Percentiles rank a stretch among this genome's conserved stretches.
These are phyloP conservation scores for Ogataea dorogensis DNA, from an alignment of 805 yeast genomes.

Conservation along the genomic window DNA sequence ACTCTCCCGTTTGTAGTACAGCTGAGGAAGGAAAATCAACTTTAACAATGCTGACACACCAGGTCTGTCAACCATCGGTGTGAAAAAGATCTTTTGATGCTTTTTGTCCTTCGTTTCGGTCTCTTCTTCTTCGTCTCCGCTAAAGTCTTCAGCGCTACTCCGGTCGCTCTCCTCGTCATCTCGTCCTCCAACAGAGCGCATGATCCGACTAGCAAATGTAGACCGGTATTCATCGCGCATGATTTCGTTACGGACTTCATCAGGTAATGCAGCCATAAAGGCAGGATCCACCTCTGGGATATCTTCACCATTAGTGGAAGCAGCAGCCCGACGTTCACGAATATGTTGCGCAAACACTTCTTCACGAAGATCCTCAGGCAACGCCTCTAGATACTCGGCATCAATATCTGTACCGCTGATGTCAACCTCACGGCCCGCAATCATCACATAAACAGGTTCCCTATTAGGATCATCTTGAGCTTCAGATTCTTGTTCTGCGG, in stretches of 20 bases:
- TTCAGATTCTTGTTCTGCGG: conserved; percentile 4
- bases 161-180: conserved; percentile 17
- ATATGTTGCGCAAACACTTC: conserved; percentile 87
- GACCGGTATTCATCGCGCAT: conserved; percentile 31
- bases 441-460: conserved; percentile 64
- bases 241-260: conserved; percentile 29
- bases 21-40: conserved; percentile 70
- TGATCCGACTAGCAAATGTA: conserved; percentile 18
- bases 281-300: conserved; percentile 74
- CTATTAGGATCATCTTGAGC: conserved; percentile 12
- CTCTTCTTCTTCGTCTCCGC: conserved; percentile 19
- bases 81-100: conserved; percentile 41
- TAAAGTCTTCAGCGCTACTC: conserved; percentile 23
- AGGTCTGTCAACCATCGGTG: conserved; percentile 69
- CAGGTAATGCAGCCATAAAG: conserved; percentile 79
- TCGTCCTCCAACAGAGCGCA: conserved; percentile 15
- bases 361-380: conserved; percentile 90
- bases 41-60: conserved; percentile 75
- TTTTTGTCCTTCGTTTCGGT: conserved; percentile 27
- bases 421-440: conserved; percentile 78
- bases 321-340: conserved; percentile 68
- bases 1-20: conserved; percentile 57
- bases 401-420: conserved; percentile 89
- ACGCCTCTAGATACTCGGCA: conserved; percentile 83
- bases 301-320: conserved; percentile 38